Evolutionary conservation across 164 flowering plant species (phyloP), one percentile per base, ranked within the genome.

Genomic region (Aristolochia contorta): DNA sequence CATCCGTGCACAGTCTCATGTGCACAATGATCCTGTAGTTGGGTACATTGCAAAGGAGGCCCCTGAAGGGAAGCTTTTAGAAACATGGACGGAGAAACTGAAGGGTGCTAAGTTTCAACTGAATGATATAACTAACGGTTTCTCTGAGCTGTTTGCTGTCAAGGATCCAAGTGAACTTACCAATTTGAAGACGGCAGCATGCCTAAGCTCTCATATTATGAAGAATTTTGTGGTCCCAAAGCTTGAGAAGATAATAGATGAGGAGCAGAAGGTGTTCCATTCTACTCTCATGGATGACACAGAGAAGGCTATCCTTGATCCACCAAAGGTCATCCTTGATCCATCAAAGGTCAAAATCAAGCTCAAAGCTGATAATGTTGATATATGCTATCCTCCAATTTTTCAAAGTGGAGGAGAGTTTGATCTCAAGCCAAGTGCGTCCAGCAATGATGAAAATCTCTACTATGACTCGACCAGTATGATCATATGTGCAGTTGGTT

Each of bases 361-460:
- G 72, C 68, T 89, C 64, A 87, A 77, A 75, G 83, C 85, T 1
- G 86, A 84, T 16, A 87, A 85, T 73, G 82, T 87, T 56, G 94
- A 85, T 69, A 89, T 87, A 10, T 89, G 97, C 62, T 89, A 85
- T 67, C 94, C 92, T 57, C 97, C 97, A 0, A 89, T 87, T 1
- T 82, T 89, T 65, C 92, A 87, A 65, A 89, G 96, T 62, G 91
- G 96, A 3, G 92, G 89, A 15, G 61, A 73, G 59, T 89, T 84
- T 74, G 89, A 89, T 77, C 83, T 89, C 30, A 80, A 61, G 63
- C 94, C 92, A 0, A 87, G 83, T 75, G 91, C 94, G 22, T 67
- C 86, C 2, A 89, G 91, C 75, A 82, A 84, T 66, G 89, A 89
- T 58, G 84, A 84, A 4, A 10, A 58, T 52, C 75, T 86, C 10